Conservation (phyloP, 192 early-diverging fungal genomes). For the Entophlyctis helioformis region DNA sequence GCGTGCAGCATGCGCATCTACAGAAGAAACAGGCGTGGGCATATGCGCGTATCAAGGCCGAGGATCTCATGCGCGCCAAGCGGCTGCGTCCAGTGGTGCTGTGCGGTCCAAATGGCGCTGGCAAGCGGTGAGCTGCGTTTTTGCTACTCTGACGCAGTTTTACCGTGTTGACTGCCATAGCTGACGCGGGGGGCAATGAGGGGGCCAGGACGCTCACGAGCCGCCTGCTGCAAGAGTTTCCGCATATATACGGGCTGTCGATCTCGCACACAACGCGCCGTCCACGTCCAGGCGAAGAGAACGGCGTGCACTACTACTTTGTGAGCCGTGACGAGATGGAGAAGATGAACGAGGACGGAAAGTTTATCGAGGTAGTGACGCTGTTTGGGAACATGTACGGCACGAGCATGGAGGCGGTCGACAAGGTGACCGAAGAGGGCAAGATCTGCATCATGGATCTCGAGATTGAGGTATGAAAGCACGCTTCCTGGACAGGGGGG, state of each 20-base stretch:
- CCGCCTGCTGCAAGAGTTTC: slow-evolving; percentile 23
- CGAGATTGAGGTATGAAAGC: too few species aligned
- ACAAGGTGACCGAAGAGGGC: slow-evolving; percentile 34
- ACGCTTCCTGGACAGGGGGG: too few species aligned
- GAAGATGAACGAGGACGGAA: slow-evolving; percentile 22
- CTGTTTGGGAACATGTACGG: slow-evolving; percentile 50
- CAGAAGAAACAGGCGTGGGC: slow-evolving; percentile 15
- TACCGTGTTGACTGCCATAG: too few species aligned
- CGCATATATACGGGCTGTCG: slow-evolving; percentile 28
- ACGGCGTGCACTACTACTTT: slow-evolving; percentile 46
- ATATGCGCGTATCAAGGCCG: slow-evolving; percentile 24
- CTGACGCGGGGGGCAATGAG: too few species aligned
- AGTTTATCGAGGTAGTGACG: slow-evolving; percentile 36
- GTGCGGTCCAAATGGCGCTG: slow-evolving; percentile 39
- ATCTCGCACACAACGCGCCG: slow-evolving; percentile 44
- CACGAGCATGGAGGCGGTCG: slow-evolving; percentile 27
- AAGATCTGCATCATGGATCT: slow-evolving; percentile 48
- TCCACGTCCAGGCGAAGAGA: slow-evolving; percentile 37
- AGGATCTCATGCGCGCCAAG: slow-evolving; percentile 24
- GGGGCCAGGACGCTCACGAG: slow-evolving; percentile 21
- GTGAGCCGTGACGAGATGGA: slow-evolving; percentile 26
- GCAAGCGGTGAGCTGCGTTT: slow-evolving; percentile 41
- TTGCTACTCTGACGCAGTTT: too few species aligned
- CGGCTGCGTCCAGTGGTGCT: slow-evolving; percentile 35
- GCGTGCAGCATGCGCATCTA: slow-evolving; percentile 29